Base-by-base conservation (phyloP, 2,329 filamentous ascomycete species). In the Pyrenophora tritici-repentis region DNA sequence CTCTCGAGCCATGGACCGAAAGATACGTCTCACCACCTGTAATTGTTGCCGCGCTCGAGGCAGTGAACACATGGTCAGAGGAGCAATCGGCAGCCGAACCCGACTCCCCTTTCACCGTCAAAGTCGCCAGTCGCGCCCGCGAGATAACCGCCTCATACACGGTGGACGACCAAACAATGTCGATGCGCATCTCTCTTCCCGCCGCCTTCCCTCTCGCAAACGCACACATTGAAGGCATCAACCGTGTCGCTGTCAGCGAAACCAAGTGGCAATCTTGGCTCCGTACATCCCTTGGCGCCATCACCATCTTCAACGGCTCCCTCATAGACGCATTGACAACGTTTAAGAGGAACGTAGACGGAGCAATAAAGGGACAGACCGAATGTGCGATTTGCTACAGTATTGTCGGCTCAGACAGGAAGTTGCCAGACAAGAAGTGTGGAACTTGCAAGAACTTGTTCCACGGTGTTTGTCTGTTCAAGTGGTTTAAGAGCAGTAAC, bases 321-420 rank as follows among this genome's bases (percentile, higher is more conserved):
- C 84, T 99, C 50, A 88, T 92, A 46, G 93, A 97, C 62, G 94
- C 92, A 1, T 78, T 99, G 24, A 81, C 87, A 10, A 86, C 90
- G 7, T 97, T 96, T 80, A 86, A 89, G 58, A 85, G 87, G 57
- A 97, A 97, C 72, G 87, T 99, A 10, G 84, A 87, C 12, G 90
- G 91, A 1, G 90, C 90, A 3, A 81, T 99, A 59, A 94, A 96
- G 76, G 94, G 92, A 31, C 92, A 97, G 75, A 89, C 84, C 16
- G 94, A 99, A 74, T 99, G 94, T 70, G 91, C 94, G 8, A 97
- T 97, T 70, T 97, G 93, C 79, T 97, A 97, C 78, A 91, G 87
- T 53, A 91, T 99, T 68, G 90, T 99, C 58, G 90, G 90, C 14
- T 85, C 84, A 6, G 92, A 97, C 72, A 90, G 90, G 79, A 88